phyloP scores from a whole-genome alignment of 148 eudicot genomes.

The Cornus kousa region DNA sequence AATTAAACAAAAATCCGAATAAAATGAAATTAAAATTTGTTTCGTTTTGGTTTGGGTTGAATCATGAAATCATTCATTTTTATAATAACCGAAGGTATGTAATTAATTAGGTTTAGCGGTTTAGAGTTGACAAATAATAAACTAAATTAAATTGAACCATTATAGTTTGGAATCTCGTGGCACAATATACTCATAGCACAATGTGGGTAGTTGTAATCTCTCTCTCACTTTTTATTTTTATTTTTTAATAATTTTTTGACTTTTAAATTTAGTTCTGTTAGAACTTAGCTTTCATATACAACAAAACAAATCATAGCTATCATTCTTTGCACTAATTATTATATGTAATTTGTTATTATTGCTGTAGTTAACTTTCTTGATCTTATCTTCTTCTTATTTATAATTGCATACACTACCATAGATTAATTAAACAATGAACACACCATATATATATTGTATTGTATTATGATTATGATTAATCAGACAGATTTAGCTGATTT shows the following conservation, averaged over 20 bases:
- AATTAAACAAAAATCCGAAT: no score
- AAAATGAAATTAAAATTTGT: no score
- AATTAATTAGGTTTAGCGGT: no score
- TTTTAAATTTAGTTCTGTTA: constrained; percentile 7
- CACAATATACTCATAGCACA: background rate
- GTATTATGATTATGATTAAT: background rate
- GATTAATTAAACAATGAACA: background rate
- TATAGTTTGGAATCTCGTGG: background rate
- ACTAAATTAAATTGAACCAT: no score
- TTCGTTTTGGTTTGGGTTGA: no score
- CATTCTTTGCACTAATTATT: background rate
- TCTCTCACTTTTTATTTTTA: background rate
- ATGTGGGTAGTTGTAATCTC: background rate
- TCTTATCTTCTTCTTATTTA: background rate
- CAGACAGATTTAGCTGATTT: background rate
- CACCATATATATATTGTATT: background rate
- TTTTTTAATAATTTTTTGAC: background rate
- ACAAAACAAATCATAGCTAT: constrained; percentile 11
- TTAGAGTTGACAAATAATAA: no score
- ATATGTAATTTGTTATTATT: background rate
- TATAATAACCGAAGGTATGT: no score
- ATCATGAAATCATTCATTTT: no score
- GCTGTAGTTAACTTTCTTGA: background rate
- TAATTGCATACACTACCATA: background rate
- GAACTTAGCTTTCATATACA: constrained; percentile 15